phyloP scores from a whole-genome alignment of 2,329 filamentous ascomycete species.

The Zymoseptoria passerinii region DNA sequence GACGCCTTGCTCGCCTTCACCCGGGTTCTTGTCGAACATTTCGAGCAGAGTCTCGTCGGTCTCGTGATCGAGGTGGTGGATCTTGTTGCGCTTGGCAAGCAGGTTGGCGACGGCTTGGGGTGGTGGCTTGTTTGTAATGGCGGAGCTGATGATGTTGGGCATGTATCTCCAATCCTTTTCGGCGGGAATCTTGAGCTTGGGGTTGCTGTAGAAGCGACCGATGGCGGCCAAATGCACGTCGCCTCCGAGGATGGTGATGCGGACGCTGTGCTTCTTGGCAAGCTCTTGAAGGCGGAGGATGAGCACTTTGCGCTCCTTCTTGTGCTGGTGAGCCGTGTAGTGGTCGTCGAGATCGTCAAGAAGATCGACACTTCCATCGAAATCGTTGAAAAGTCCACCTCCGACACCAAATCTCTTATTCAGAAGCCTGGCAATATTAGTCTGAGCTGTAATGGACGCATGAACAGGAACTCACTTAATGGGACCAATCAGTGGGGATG shows the following conservation, averaged over 20 bases:
- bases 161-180: conserved; percentile 56
- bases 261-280: conserved; percentile 46
- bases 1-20: conserved; percentile 34
- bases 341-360: conserved; percentile 60
- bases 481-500: conserved; percentile 65
- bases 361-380: conserved; percentile 67
- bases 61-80: conserved; percentile 54
- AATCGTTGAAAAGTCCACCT: conserved; percentile 82
- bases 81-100: conserved; percentile 55
- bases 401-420: conserved; percentile 85
- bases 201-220: conserved; percentile 57
- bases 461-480: conserved; percentile 48
- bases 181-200: conserved; percentile 47
- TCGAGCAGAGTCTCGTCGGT: conserved; percentile 58
- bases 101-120: conserved; percentile 58
- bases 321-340: conserved; percentile 87
- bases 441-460: background rate
- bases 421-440: conserved; percentile 54
- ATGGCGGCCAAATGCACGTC: conserved; percentile 57
- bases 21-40: conserved; percentile 54
- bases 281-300: conserved; percentile 56
- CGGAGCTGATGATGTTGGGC: conserved; percentile 55
- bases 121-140: conserved; percentile 61
- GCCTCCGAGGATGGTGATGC: conserved; percentile 55
- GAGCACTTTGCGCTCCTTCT: conserved; percentile 71